Evolutionary conservation across 176 grass and related monocot genomes (phyloP), one percentile per base, ranked within the genome.

Genomic region (Elaeis guineensis): DNA sequence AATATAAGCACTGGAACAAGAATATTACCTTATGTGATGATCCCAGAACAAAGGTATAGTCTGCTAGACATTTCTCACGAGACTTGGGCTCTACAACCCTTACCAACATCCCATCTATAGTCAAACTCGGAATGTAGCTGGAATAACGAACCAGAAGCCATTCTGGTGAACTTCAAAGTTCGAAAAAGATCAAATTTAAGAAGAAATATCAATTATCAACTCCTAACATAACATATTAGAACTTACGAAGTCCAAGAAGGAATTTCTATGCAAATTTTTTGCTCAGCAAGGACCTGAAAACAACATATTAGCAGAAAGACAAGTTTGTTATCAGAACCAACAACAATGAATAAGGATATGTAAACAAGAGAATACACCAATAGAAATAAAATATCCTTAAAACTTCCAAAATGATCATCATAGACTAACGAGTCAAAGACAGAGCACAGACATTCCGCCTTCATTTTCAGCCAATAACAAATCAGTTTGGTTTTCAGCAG

Each of bases 211-310:
- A 23, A 79, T 55, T 55, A 68, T 55, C 49, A 74, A 20, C 50
- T 51, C 15, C 50, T 44, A 17, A 80, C 67, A 53, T 12, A 32
- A 69, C 64, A 25, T 44, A 16, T 29, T 30, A 54, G n/a, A 72
- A 71, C 87, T 97, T 80, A 97, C 92, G 61, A 55, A 72, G 83
- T 64, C 72, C 51, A 97, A 71, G 80, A 82, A 49, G 87, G 92
- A 58, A 90, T 87, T 61, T 97, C 87, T 55, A 78, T 57, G 57
- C 59, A 25, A 21, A 91, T 88, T 62, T 82, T 85, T 77, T 82
- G 59, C 63, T 88, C 83, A 55, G 78, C 54, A 56, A 97, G 83
- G 25, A 58, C 78, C 92, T 97, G 65, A 69, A 80, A 72, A 22
- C 51, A 58, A 77, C 52, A 69, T 16, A 69, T 64, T 35, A 16